Percentiles rank a stretch among this genome's conserved stretches.
Evolutionary conservation across 1,284 basidiomycete genomes (phyloP).

Genomic region (Marasmius fiardii): DNA sequence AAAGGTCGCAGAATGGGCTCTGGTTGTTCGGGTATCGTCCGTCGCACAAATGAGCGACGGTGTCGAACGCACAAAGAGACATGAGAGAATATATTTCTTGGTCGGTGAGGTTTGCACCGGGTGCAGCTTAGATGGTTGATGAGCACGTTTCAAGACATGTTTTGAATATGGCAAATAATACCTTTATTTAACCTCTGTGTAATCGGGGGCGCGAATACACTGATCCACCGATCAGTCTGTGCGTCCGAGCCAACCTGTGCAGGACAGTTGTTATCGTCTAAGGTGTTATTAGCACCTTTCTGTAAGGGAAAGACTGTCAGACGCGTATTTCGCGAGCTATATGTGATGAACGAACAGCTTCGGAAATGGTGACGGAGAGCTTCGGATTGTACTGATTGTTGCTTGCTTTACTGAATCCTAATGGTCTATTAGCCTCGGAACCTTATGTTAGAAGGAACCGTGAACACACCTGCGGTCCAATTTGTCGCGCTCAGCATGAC

Average conservation of each 20-base stretch:
- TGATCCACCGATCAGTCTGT: slow-evolving; percentile 50
- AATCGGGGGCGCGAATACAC: slow-evolving; percentile 53
- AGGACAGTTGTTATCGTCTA: slow-evolving; percentile 69
- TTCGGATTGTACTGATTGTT: slow-evolving; percentile 34
- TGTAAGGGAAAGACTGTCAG: slow-evolving; percentile 24
- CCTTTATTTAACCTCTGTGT: slow-evolving; percentile 57
- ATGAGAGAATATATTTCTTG: slow-evolving; percentile 62
- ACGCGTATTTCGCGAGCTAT: slow-evolving; percentile 3
- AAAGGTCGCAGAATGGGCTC: slow-evolving; percentile 73
- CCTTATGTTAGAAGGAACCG: neutral
- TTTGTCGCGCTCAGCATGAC: slow-evolving; percentile 68
- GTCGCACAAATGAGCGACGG: slow-evolving; percentile 33
- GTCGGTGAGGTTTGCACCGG: slow-evolving; percentile 57
- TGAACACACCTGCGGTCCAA: slow-evolving; percentile 60
- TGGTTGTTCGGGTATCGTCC: slow-evolving; percentile 24
- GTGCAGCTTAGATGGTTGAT: slow-evolving; percentile 24
- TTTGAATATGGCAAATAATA: neutral
- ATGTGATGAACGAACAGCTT: slow-evolving; percentile 36
- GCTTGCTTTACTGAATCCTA: slow-evolving; percentile 54
- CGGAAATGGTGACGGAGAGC: slow-evolving; percentile 52
- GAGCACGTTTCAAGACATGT: neutral
- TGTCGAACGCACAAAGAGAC: slow-evolving; percentile 78
- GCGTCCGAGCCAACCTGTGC: slow-evolving; percentile 45
- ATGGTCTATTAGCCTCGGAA: neutral
- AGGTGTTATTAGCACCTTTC: slow-evolving; percentile 57